Evolutionary conservation across 2,329 filamentous ascomycete species (phyloP), one percentile per base, ranked within the genome.

Genomic region (Aphanocladium album): DNA sequence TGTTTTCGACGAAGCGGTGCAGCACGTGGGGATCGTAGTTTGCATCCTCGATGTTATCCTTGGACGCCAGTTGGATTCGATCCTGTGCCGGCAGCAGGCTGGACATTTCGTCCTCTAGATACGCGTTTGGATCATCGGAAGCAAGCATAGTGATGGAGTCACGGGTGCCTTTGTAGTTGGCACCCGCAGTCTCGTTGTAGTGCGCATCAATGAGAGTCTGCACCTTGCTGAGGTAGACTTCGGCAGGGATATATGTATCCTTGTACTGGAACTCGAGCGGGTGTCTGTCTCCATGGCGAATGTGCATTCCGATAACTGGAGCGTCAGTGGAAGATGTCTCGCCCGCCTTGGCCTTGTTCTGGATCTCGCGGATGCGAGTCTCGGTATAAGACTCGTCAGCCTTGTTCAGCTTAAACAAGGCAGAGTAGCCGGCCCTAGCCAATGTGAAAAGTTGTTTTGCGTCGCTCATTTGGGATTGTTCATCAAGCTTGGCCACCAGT

Each of bases 51-150:
- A 77, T 72, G 23, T 76, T 74, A 30, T 77, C 72, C 69, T 89
- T 90, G 55, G 84, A 86, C 9, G 90, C 89, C 7, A 96, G 82
- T 23, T 86, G 84, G 70, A 96, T 93, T 62, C 85, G 85, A 67
- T 89, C 85, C 71, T 96, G 91, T 0, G 90, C 90, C 5, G 84
- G 83, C 6, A 82, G 67, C 0, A 83, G 78, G 19, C 73, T 72
- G 1, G 74, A 73, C 61, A 93, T 81, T 67, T 92, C 89, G 1
- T 82, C 77, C 12, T 85, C 78, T 23, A 83, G 79, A 68, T 90
- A 89, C 25, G 95, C 85, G 59, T 86, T 84, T 0, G 91, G 90
- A 69, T 96, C 91, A 70, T 96, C 91, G 0, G 90, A 93, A 5
- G 91, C 90, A 27, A 96, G 71, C 1, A 96, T 70, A 6, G 83